Evolutionary conservation across 805 yeast species (phyloP), one percentile per base, ranked within the genome.

Genomic region (Kluyveromyces nonfermentans): DNA sequence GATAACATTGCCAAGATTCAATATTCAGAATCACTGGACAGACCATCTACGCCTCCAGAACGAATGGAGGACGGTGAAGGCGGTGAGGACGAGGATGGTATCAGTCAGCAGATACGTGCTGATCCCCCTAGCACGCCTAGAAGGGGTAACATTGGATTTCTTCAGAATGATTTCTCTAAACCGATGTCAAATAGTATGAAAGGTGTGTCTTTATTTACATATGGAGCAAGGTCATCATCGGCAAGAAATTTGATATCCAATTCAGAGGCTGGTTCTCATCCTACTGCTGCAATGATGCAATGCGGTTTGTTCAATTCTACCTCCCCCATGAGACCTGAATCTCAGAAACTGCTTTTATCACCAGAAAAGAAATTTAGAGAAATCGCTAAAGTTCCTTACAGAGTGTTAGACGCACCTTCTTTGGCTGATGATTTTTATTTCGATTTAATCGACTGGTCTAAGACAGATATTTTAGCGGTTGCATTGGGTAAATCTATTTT

Each of bases 401-500:
- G 96, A 44, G 97, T 90, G 5, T 72, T 90, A 36, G 98, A 90
- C 65, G 98, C 98, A 0, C 98, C 97, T 0, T 95, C 87, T 39
- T 69, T 93, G 18, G 87, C 87, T 5, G 97, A 93, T 60, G 97
- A 90, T 60, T 90, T 89, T 58, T 90, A 90, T 60, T 72, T 88
- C 41, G 93, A 93, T 55, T 70, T 93, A 45, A 84, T 93, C 1
- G 97, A 93, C 60, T 90, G 98, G 98, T 95, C 97, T 0, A 76
- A 86, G 20, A 86, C 82, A 46, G 95, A 90, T 62, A 68, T 85
- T 30, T 67, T 93, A 34, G 96, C 90, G 1, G 97, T 93, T 6
- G 97, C 96, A 0, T 69, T 93, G 36, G 94, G 93, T 0, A 79
- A 85, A 40, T 74, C 85, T 38, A 96, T 89, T 1, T 93, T 93